These are phyloP conservation scores for Carex myosuroides DNA, from an alignment of 176 grass and related monocot genomes.

Conservation along the genomic window DNA sequence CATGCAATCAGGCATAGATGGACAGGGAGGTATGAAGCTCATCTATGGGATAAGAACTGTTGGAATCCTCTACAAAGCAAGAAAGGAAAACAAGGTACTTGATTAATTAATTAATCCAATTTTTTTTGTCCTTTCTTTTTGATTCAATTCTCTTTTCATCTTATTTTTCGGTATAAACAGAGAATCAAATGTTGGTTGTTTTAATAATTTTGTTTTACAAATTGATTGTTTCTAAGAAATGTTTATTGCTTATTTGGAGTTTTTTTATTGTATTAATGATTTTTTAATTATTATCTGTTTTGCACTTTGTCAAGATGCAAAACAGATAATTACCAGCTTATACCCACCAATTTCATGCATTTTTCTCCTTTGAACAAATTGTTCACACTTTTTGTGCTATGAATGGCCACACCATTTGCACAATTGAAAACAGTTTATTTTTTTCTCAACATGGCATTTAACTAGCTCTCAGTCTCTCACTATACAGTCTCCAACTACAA, in stretches of 20 bases:
- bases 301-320: background rate
- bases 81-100: conserved; percentile 91
- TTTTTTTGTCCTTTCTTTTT: background rate
- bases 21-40: conserved; percentile 89
- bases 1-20: conserved; percentile 66
- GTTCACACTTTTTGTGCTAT: background rate
- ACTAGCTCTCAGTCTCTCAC: background rate
- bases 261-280: background rate
- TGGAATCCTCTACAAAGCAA: conserved; percentile 64
- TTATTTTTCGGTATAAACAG: background rate
- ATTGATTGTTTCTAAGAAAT: conserved; percentile 5
- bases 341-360: background rate
- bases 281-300: background rate
- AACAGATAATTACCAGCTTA: background rate
- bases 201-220: background rate
- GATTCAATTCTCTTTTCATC: background rate
- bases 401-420: background rate
- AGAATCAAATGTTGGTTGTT: background rate
- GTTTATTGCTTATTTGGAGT: background rate
- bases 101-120: background rate
- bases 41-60: conserved; percentile 95
- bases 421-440: background rate
- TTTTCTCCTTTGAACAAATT: background rate
- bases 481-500: background rate
- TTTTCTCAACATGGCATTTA: conserved; percentile 3